Evolutionary conservation across 805 yeast genomes (phyloP).

Genomic region (Citeromyces matritensis): DNA sequence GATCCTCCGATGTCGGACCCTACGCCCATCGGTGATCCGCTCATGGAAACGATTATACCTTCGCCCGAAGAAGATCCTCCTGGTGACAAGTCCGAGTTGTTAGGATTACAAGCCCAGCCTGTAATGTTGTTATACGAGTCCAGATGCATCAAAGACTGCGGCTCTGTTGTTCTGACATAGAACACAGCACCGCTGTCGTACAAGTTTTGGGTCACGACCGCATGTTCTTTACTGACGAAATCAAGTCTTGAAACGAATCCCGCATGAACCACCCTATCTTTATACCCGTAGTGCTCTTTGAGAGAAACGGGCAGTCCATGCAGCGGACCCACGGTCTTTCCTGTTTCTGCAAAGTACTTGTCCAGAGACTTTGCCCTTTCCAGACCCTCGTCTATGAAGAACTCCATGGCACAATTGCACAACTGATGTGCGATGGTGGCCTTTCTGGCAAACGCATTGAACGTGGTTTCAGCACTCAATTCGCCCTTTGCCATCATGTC

Average conservation of each 20-base stretch:
- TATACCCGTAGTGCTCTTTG: slow-evolving; percentile 38
- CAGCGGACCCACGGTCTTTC: slow-evolving; percentile 36
- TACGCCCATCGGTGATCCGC: slow-evolving; percentile 26
- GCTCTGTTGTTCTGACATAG: slow-evolving; percentile 39
- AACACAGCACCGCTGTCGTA: slow-evolving; percentile 40
- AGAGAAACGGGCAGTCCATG: slow-evolving; percentile 53
- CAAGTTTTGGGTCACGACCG: slow-evolving; percentile 23
- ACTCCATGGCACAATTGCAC: slow-evolving; percentile 30
- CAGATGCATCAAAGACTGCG: slow-evolving; percentile 39
- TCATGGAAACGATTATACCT: slow-evolving; percentile 27
- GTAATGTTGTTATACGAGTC: slow-evolving; percentile 39
- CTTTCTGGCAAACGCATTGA: slow-evolving; percentile 30
- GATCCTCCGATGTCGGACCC: slow-evolving; percentile 43
- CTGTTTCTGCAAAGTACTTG: slow-evolving; percentile 25
- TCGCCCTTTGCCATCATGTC: slow-evolving; percentile 20
- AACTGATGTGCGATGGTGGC: slow-evolving; percentile 33
- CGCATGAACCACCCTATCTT: slow-evolving; percentile 35
- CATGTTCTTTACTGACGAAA: slow-evolving; percentile 22
- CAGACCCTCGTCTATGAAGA: slow-evolving; percentile 31
- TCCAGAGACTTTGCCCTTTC: slow-evolving; percentile 35
- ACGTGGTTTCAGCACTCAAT: slow-evolving; percentile 23
- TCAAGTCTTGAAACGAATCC: slow-evolving; percentile 27
- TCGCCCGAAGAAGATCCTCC: slow-evolving; percentile 47
- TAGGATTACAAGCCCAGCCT: slow-evolving; percentile 35
- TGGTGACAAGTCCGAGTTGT: slow-evolving; percentile 24